Conservation (phyloP, 1,139 yeast genomes). For the Nakaseomyces nivariensis region DNA sequence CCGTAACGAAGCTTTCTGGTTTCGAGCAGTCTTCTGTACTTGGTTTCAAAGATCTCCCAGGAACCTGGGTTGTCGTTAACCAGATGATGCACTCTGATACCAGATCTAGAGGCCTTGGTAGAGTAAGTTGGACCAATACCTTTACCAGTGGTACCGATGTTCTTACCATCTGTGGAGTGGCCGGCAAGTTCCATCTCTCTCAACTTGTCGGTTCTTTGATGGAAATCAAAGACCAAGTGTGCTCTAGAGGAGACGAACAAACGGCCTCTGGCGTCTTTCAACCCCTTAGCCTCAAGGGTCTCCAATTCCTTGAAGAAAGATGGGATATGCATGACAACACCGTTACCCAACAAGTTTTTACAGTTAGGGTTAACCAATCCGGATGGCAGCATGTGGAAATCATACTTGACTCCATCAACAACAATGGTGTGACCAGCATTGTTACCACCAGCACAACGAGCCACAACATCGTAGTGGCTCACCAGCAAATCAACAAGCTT, state of each 20-base stretch:
- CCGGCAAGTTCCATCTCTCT: slow-evolving; percentile 83
- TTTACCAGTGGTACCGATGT: slow-evolving; percentile 97
- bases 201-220: slow-evolving; percentile 89
- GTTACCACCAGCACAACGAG: slow-evolving; percentile 98
- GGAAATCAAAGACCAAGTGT: slow-evolving; percentile 94
- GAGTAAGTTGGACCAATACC: slow-evolving; percentile 99
- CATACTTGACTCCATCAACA: slow-evolving; percentile 77
- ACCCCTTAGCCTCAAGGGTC: slow-evolving; percentile 70
- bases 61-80: slow-evolving; percentile 83
- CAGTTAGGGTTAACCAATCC: slow-evolving; percentile 93
- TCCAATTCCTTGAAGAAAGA: slow-evolving; percentile 83
- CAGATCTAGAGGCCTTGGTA: slow-evolving; percentile 94
- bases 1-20: slow-evolving; percentile 88
- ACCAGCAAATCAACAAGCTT: slow-evolving; percentile 89
- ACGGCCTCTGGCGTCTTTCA: slow-evolving; percentile 60
- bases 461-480: slow-evolving; percentile 91
- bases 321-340: slow-evolving; percentile 93
- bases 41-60: slow-evolving; percentile 82
- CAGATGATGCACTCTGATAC: slow-evolving; percentile 91
- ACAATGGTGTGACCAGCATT: slow-evolving; percentile 99
- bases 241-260: slow-evolving; percentile 88
- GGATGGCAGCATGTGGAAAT: slow-evolving; percentile 97
- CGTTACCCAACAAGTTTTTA: slow-evolving; percentile 83
- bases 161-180: slow-evolving; percentile 54
- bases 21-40: slow-evolving; percentile 65